Evolutionary conservation across 1,284 basidiomycete genomes (phyloP), one percentile per base, ranked within the genome.

Genomic region (Boletellus dicymbophilus): DNA sequence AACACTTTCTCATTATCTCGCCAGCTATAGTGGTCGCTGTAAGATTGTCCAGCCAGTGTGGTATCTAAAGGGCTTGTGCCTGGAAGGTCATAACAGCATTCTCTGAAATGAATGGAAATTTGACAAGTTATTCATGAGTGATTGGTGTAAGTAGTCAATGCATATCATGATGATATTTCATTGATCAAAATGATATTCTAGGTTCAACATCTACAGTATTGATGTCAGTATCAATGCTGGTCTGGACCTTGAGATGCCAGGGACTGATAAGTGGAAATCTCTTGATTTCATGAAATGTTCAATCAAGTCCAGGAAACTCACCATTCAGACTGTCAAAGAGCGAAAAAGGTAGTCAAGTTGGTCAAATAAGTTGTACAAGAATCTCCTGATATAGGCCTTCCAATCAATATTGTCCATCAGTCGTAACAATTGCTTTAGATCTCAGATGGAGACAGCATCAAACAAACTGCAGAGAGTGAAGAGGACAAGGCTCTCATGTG

Each of bases 211-310:
- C 1, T 90, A 90, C 70, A 81, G 81, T 37, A 75, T 88, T 26
- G 80, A 82, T 53, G 74, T 77, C 34, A 74, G 79, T 27, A 74
- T 91, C 58, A 89, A 89, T 53, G 88, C 88, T 11, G 85, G 86
- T 0, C 73, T 92, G 25, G 90, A 92, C 61, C 76, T 93, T 22
- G 90, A 93, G 65, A 90, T 91, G 86, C 85, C 86, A 0, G 84
- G 86, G 3, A 74, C 71, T 15, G 84, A 84, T 66, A 85, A 85
- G 58, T 88, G 84, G 84, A 75, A 86, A 5, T 78, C 78, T 0
- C 72, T 82, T 25, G 81, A 85, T 53, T 75, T 83, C 21, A 75
- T 90, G 56, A 80, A 80, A 54, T 78, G 88, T 34, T 79, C 79
- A 0, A 77, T 91, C 42, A 65, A 68, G 18, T 77, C 82, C 6